A percentile compares a stretch with the other conserved stretches of the same genome.
phyloP scores from a whole-genome alignment of 768 basidiomycete genomes.

The Trametes sanguinea region DNA sequence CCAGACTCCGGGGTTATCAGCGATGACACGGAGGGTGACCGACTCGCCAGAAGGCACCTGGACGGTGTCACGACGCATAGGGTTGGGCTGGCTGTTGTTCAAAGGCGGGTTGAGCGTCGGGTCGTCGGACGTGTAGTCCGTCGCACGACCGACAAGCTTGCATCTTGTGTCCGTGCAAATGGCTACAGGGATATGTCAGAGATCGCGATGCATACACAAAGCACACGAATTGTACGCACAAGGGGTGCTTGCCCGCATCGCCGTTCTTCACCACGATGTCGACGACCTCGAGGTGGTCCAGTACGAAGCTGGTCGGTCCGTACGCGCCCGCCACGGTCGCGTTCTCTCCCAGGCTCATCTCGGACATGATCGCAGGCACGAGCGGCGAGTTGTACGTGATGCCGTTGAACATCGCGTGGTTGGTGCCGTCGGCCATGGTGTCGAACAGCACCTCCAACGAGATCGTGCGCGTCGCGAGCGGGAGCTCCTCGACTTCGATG shows the following conservation, averaged over 20 bases:
- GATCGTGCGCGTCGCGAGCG: slow-evolving; percentile 55
- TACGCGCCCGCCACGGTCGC: slow-evolving; percentile 71
- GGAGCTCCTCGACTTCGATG: slow-evolving; percentile 50
- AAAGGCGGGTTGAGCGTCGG: slow-evolving; percentile 78
- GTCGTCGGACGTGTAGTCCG: slow-evolving; percentile 74
- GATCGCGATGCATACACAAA: background rate
- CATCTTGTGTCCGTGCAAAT: slow-evolving; percentile 87
- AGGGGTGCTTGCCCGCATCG: slow-evolving; percentile 80
- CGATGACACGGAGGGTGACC: slow-evolving; percentile 74
- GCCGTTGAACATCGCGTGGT: slow-evolving; percentile 73
- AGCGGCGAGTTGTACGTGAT: slow-evolving; percentile 68
- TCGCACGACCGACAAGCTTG: slow-evolving; percentile 76
- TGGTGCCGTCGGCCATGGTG: slow-evolving; percentile 85
- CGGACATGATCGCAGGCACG: slow-evolving; percentile 78
- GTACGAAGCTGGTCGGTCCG: slow-evolving; percentile 74
- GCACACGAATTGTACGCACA: slow-evolving; percentile 47
- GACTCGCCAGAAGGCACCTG: slow-evolving; percentile 68
- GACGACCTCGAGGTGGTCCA: slow-evolving; percentile 74
- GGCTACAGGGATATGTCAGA: slow-evolving; percentile 47
- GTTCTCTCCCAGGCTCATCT: slow-evolving; percentile 72
- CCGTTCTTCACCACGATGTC: slow-evolving; percentile 76
- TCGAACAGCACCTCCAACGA: slow-evolving; percentile 77
- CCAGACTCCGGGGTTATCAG: slow-evolving; percentile 94
- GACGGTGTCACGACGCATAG: slow-evolving; percentile 89
- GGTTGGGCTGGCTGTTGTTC: slow-evolving; percentile 78